Evolutionary conservation across 352 stramenopile genomes (phyloP).

Genomic region (Plasmopara halstedii): DNA sequence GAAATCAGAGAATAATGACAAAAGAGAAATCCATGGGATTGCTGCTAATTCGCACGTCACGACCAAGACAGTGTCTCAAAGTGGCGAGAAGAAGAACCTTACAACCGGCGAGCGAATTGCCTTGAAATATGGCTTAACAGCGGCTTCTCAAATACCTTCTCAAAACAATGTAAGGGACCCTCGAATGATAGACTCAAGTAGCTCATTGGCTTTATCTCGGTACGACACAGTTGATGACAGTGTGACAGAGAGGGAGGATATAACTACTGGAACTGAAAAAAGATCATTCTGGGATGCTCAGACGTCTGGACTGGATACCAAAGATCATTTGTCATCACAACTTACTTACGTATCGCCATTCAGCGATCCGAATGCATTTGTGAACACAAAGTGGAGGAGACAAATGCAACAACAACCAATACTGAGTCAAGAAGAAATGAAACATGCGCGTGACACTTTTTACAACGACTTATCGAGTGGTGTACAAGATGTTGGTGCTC

Average conservation of each 20-base stretch:
- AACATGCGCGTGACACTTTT: slow-evolving; percentile 18
- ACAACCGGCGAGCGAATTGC: slow-evolving; percentile 47
- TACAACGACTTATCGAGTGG: slow-evolving; percentile 30
- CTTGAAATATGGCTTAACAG: slow-evolving; percentile 45
- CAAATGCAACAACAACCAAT: slow-evolving; percentile 6
- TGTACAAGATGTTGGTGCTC: slow-evolving; percentile 10
- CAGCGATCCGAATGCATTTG: slow-evolving; percentile 20
- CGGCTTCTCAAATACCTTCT: slow-evolving; percentile 8
- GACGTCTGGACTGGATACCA: slow-evolving; percentile 1
- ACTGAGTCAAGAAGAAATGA: slow-evolving; percentile 18
- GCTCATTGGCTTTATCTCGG: background rate
- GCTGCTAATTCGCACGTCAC: slow-evolving; percentile 12
- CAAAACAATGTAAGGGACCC: slow-evolving; percentile 3
- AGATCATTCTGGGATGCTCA: slow-evolving; percentile 25
- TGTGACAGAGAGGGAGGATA: slow-evolving; percentile 1
- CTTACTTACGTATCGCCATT: slow-evolving; percentile 57
- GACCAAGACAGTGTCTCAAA: slow-evolving; percentile 4
- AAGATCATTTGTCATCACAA: background rate
- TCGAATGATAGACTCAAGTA: background rate
- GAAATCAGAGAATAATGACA: background rate
- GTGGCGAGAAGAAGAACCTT: slow-evolving; percentile 13
- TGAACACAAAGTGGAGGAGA: slow-evolving; percentile 18
- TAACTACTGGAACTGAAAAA: slow-evolving; percentile 12
- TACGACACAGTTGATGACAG: background rate
- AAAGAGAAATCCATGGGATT: slow-evolving; percentile 4